phyloP scores from a whole-genome alignment of 345 rosid genomes.

The Nasturtium officinale region DNA sequence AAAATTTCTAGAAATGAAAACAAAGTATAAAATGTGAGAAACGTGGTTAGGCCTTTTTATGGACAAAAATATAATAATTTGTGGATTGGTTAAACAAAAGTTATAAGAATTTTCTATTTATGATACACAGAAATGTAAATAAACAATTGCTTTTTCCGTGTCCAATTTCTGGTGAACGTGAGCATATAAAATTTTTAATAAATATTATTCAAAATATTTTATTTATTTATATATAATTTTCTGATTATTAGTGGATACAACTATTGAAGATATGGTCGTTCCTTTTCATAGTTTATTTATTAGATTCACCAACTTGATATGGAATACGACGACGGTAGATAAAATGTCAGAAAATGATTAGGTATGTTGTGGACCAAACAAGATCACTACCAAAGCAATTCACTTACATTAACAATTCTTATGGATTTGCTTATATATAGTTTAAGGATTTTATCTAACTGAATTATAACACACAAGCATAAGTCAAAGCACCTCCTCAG shows the following conservation, averaged over 20 bases:
- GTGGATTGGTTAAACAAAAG: not conserved
- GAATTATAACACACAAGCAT: not conserved
- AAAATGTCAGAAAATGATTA: constrained; percentile 5
- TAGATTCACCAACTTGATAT: constrained; percentile 1
- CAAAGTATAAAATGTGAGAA: not conserved
- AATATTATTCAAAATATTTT: not conserved
- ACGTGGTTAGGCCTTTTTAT: not conserved
- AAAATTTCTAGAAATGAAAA: not conserved
- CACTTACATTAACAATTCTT: not conserved
- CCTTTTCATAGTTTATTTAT: not conserved
- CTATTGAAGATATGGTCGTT: not conserved
- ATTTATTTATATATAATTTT: not conserved
- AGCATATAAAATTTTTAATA: not conserved
- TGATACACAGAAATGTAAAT: too few relatives aligned
- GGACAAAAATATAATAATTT: not conserved
- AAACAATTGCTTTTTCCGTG: too few relatives aligned
- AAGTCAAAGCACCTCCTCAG: constrained; percentile 1
- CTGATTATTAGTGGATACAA: not conserved
- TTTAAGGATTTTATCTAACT: constrained; percentile 3
- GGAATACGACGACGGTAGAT: not conserved
- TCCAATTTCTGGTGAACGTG: not conserved
- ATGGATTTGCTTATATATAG: not conserved
- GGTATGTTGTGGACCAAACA: not conserved
- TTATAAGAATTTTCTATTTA: not conserved
- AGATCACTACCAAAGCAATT: not conserved